phyloP scores from a whole-genome alignment of 2,329 filamentous ascomycete genomes.

The Monosporascus sp. region DNA sequence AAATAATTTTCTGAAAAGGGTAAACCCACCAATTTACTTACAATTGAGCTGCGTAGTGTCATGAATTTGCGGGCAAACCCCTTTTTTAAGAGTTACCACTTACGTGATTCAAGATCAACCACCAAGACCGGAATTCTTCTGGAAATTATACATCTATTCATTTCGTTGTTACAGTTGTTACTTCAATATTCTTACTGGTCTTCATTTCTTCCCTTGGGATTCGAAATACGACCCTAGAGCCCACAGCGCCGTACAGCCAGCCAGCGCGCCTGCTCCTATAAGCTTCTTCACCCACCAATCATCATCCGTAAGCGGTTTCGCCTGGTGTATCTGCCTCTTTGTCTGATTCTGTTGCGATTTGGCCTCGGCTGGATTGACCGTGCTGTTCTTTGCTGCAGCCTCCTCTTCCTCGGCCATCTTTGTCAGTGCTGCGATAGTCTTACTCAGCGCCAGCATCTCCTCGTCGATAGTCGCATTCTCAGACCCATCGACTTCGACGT shows the following conservation, averaged over 20 bases:
- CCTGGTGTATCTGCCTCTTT: conserved; percentile 38
- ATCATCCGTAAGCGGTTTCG: conserved; percentile 60
- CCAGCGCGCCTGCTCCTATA: conserved; percentile 56
- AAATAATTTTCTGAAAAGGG: too few relatives aligned
- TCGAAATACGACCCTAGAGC: conserved; percentile 50
- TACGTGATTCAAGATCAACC: too few relatives aligned
- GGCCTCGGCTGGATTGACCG: conserved; percentile 15
- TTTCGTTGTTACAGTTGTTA: neutral
- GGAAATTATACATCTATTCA: neutral
- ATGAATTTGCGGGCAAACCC: neutral
- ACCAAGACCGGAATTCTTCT: neutral
- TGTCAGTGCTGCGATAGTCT: conserved; percentile 54
- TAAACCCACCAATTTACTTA: too few relatives aligned
- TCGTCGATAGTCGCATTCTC: conserved; percentile 59
- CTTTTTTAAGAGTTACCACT: neutral
- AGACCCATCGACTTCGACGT: conserved; percentile 77
- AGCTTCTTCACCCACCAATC: conserved; percentile 65
- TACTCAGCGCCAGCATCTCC: conserved; percentile 73
- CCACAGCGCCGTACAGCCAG: conserved; percentile 59
- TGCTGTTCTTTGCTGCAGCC: conserved; percentile 22
- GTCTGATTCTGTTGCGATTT: conserved; percentile 5
- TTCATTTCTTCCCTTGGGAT: conserved; percentile 14
- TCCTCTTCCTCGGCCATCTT: conserved; percentile 43
- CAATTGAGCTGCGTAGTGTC: too few relatives aligned
- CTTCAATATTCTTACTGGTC: neutral